Base-by-base conservation (phyloP, 371 early-diverging fungal species). In the Mucor mucedo region DNA sequence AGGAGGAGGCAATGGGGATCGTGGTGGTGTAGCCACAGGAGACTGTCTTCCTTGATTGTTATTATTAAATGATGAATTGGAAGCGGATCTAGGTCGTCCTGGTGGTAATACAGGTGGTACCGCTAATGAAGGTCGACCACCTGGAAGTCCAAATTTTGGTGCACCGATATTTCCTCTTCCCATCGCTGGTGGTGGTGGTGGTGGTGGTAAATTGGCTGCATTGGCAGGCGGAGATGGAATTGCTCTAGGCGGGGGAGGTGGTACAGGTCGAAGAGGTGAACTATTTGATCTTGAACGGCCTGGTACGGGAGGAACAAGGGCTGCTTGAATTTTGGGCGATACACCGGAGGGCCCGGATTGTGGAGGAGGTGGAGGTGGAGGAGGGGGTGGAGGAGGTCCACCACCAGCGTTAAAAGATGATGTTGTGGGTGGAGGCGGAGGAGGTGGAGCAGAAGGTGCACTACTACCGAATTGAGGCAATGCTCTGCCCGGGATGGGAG, bases 251-350 rank as follows among this genome's bases (percentile, higher is more conserved):
- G 78, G 79, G 6, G 77, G 66, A 4, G 76, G 73, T 14, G 80
- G 80, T 4, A 80, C 55, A 14, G 77, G 72, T 45, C 76, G 28
- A 50, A 75, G 77, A n/a, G 80, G 80, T 35, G 80, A 77, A 21
- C 80, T 80, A 27, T 66, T 73, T 5, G 80, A 77, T 53, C 77
- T 67, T 4, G 73, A 53, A 58, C 80, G 63, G 5, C 80, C 77
- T 30, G 76, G 71, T n/a, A 70, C 30, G 39, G 73, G 42, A 8
- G 80, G 70, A 29, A 54, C 64, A 16, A 71, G 50, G 16, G 70
- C 35, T n/a, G 69, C 60, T 41, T 70, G 60, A 0, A 49, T 49
- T 28, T 62, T 66, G 5, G 76, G 76, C 21, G 73, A 53, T 21
- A 21, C 21, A 21, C 21, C 21, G 21, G 21, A 21, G 21, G 21